These are phyloP conservation scores for Nicotiana rustica DNA, from an alignment of 305 asterid genomes.

Conservation along the genomic window DNA sequence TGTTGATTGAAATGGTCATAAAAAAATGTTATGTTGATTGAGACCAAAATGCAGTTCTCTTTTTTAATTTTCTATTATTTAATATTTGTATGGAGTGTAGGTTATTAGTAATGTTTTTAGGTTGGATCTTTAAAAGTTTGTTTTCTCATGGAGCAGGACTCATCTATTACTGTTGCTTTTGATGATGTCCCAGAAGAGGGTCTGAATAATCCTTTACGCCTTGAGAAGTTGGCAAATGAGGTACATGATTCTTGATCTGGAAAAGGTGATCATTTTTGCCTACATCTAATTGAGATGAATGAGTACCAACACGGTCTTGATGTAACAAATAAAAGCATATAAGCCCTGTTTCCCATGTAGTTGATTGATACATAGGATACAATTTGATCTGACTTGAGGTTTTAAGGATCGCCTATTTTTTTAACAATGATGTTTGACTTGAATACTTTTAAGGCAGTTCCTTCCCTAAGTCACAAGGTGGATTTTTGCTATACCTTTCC, in stretches of 20 bases:
- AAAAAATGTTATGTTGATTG: slow-evolving; percentile 25
- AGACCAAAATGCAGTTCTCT: neutral
- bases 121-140: slow-evolving; percentile 22
- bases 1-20: neutral
- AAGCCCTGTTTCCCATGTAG: neutral
- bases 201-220: slow-evolving; percentile 81
- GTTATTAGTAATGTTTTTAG: neutral
- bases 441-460: neutral
- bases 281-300: slow-evolving; percentile 6
- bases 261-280: slow-evolving; percentile 18
- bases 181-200: slow-evolving; percentile 99
- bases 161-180: slow-evolving; percentile 88
- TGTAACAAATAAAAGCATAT: slow-evolving; percentile 19
- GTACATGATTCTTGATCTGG: slow-evolving; percentile 47
- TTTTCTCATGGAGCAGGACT: slow-evolving; percentile 67
- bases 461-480: neutral
- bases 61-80: neutral
- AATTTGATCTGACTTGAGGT: neutral
- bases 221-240: slow-evolving; percentile 96
- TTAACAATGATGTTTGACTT: neutral
- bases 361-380: slow-evolving; percentile 18
- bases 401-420: slow-evolving; percentile 4
- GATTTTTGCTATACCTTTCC: neutral
- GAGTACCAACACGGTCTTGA: neutral
- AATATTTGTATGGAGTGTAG: neutral